Percentiles rank a stretch among this genome's conserved stretches.
Conservation (phyloP, 1,284 basidiomycete genomes). For the Microbotryomycetes sp. region DNA sequence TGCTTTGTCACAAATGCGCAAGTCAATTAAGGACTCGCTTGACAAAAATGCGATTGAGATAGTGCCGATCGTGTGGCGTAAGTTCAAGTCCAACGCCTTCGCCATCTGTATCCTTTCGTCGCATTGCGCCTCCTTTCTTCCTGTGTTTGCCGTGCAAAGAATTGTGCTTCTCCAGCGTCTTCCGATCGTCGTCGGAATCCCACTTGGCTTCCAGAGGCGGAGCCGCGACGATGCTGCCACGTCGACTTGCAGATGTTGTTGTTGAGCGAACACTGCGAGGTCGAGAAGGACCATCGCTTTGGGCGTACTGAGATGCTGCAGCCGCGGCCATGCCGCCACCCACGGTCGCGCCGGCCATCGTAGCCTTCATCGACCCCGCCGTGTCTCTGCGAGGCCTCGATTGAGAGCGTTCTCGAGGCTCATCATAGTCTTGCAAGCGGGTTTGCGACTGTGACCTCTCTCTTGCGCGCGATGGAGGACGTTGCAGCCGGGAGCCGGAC, state of each 20-base stretch:
- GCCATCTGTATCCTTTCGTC: background rate
- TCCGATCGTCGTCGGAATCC: background rate
- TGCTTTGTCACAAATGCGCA: background rate
- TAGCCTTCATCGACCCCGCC: no score
- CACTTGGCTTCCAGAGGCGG: background rate
- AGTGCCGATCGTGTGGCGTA: slow-evolving; percentile 22
- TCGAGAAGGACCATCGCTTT: background rate
- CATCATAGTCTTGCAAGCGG: no score
- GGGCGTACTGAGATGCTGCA: background rate
- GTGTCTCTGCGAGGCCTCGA: background rate
- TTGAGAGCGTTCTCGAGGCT: background rate
- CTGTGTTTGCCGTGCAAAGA: background rate
- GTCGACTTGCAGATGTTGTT: background rate
- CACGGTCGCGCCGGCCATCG: no score
- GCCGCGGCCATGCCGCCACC: background rate
- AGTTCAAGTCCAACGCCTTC: background rate
- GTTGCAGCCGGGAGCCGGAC: background rate
- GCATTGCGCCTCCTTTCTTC: background rate
- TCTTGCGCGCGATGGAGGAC: background rate
- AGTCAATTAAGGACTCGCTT: slow-evolving; percentile 10
- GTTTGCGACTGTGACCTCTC: no score
- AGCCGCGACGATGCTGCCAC: background rate
- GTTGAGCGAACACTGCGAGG: background rate
- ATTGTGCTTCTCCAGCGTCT: background rate
- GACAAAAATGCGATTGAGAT: slow-evolving; percentile 22